Conservation (phyloP, 2,329 filamentous ascomycete species). For the Allantophomopsis lycopodina region DNA sequence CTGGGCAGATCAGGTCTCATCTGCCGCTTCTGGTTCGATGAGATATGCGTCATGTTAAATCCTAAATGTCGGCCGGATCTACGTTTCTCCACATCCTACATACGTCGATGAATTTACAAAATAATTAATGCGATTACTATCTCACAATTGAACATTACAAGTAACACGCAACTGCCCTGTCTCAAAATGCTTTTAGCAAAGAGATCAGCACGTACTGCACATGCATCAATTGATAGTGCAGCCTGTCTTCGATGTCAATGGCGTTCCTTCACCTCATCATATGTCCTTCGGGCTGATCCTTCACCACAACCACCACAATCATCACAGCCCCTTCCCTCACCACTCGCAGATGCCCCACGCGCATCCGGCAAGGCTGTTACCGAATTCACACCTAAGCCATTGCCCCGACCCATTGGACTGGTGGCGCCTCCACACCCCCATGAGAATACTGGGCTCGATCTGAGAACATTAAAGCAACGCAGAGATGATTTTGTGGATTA, state of each 20-base stretch:
- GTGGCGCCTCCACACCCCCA: conserved; percentile 57
- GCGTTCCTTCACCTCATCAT: conserved; percentile 1
- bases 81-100: too few relatives aligned
- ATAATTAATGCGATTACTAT: conserved; percentile 3
- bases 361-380: conserved; percentile 41
- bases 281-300: conserved; percentile 5
- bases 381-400: conserved; percentile 42
- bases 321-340: conserved; percentile 21
- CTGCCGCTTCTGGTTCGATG: too few relatives aligned
- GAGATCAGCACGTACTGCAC: background rate
- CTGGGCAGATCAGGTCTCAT: too few relatives aligned
- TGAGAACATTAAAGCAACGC: conserved; percentile 50
- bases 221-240: background rate
- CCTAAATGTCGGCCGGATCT: too few relatives aligned
- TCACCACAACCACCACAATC: conserved; percentile 4
- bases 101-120: too few relatives aligned
- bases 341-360: conserved; percentile 42
- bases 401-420: conserved; percentile 72
- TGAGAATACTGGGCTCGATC: conserved; percentile 71
- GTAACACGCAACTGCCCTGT: background rate
- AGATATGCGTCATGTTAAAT: too few relatives aligned
- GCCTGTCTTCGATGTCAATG: conserved; percentile 1
- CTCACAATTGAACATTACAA: conserved; percentile 1
- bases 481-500: conserved; percentile 74
- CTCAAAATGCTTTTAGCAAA: background rate